Percentiles rank a stretch among this genome's conserved stretches.
Conservation (phyloP, 73 alveolate genomes). For the Tetrahymena borealis region DNA sequence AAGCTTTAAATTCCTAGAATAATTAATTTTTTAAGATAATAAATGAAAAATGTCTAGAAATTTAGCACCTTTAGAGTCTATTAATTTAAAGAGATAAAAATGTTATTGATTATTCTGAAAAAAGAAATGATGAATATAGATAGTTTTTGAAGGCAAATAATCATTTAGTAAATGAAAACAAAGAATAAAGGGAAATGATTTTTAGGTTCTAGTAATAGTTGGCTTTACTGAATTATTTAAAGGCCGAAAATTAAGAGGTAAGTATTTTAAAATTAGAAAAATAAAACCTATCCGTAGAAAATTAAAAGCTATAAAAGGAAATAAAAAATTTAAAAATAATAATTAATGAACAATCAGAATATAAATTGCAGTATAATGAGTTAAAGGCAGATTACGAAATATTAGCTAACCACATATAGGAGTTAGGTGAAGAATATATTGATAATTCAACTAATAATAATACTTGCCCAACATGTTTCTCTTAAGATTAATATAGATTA, state of each 20-base stretch:
- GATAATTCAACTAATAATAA: not conserved
- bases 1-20: not conserved
- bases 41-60: not conserved
- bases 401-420: not conserved
- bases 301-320: not conserved
- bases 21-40: not conserved
- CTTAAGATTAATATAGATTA: not conserved
- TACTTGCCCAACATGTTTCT: not conserved
- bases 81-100: not conserved
- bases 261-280: not conserved
- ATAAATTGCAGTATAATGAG: not conserved
- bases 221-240: not conserved
- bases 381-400: not conserved
- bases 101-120: not conserved
- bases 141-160: not conserved
- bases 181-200: not conserved
- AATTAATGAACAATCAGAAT: not conserved
- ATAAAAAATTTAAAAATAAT: not conserved
- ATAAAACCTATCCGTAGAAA: not conserved
- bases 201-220: not conserved
- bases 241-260: not conserved
- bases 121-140: not conserved
- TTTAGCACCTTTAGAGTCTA: not conserved
- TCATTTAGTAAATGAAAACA: not conserved
- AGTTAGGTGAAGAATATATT: not conserved